Percentiles rank a stretch among this genome's conserved stretches.
These are phyloP conservation scores for Phytophthora cactorum DNA, from an alignment of 352 stramenopile genomes.

Conservation along the genomic window DNA sequence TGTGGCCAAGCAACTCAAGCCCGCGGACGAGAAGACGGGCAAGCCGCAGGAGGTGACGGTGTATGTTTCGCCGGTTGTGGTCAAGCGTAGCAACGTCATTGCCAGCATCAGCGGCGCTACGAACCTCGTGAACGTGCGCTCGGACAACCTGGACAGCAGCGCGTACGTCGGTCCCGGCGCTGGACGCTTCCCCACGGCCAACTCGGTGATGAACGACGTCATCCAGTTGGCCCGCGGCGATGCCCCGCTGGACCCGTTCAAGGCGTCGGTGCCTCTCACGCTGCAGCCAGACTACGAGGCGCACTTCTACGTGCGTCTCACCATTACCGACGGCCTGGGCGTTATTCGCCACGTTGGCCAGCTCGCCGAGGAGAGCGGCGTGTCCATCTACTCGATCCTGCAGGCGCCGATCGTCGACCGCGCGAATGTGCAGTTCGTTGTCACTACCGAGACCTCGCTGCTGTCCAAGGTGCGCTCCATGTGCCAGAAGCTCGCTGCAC, in stretches of 20 bases:
- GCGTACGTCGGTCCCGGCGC: conserved; percentile 94
- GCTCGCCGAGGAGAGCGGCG: conserved; percentile 93
- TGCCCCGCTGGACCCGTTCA: conserved; percentile 87
- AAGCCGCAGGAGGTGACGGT: conserved; percentile 87
- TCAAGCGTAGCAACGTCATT: conserved; percentile 91
- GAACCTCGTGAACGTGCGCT: conserved; percentile 93
- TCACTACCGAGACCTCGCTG: conserved; percentile 94
- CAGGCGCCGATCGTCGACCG: conserved; percentile 95
- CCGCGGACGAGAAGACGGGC: conserved; percentile 72
- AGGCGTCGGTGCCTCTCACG: conserved; percentile 53
- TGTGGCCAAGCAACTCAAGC: conserved; percentile 80
- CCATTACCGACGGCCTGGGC: conserved; percentile 92
- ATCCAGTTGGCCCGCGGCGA: conserved; percentile 91
- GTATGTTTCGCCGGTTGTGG: conserved; percentile 94
- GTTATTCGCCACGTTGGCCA: conserved; percentile 96
- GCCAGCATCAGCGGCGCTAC: conserved; percentile 86
- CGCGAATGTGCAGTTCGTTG: conserved; percentile 95
- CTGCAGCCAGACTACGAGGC: conserved; percentile 93
- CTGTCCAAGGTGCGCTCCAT: conserved; percentile 91
- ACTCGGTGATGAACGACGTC: conserved; percentile 96
- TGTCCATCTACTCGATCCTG: conserved; percentile 98
- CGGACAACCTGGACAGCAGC: conserved; percentile 90
- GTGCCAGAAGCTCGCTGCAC: conserved; percentile 87
- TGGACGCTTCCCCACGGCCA: conserved; percentile 95
- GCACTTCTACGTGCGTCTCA: conserved; percentile 96